A percentile compares a stretch with the other conserved stretches of the same genome.
These are phyloP conservation scores for Sclerotinia minor DNA, from an alignment of 2,329 filamentous ascomycete species.

Conservation along the genomic window DNA sequence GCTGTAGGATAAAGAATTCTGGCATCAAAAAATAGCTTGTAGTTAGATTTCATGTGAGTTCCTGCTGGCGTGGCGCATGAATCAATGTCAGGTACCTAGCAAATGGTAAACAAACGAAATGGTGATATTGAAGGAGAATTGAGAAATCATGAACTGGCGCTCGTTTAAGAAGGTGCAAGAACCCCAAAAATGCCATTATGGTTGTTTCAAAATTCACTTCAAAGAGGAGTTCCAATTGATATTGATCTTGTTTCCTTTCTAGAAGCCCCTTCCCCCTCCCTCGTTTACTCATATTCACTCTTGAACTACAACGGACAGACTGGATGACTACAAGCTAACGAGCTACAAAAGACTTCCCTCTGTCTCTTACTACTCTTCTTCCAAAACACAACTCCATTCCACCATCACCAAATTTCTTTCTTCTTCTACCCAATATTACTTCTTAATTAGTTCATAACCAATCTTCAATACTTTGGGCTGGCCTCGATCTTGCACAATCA, in stretches of 20 bases:
- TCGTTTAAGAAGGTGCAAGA: not conserved
- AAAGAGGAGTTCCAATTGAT: not conserved
- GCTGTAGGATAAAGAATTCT: not conserved
- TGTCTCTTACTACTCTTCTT: not conserved
- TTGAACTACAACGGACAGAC: not conserved
- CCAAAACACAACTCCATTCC: conserved; percentile 3
- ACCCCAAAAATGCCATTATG: not conserved
- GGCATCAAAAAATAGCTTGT: not conserved
- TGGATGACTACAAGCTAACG: not conserved
- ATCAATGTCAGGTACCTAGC: not conserved
- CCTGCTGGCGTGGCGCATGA: not conserved
- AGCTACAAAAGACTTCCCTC: not conserved
- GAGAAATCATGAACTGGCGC: too few species aligned
- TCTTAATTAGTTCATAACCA: not conserved
- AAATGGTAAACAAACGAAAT: not conserved
- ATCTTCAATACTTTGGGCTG: not conserved
- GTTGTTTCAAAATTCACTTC: not conserved
- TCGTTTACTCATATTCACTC: conserved; percentile 8
- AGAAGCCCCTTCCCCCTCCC: too few species aligned
- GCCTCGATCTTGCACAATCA: not conserved
- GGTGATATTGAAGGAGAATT: not conserved
- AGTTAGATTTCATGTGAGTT: not conserved
- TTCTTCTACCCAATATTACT: not conserved
- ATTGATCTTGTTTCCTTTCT: not conserved
- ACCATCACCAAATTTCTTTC: not conserved